Evolutionary conservation across 257 asterid genomes (phyloP).

Genomic region (Nyctanthes arbortristis): DNA sequence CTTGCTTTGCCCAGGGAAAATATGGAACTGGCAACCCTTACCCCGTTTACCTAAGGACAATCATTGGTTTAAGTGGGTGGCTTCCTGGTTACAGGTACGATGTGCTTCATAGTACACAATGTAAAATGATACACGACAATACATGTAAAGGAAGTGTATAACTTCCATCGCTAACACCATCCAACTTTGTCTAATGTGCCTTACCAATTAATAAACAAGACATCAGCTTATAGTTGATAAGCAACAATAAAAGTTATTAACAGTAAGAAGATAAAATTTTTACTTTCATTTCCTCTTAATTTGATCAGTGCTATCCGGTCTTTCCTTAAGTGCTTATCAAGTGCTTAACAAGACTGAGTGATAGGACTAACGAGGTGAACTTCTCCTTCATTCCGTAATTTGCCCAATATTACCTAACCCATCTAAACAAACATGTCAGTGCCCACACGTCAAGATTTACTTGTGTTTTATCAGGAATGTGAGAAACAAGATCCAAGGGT

Average conservation of each 20-base stretch:
- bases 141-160: too few species aligned
- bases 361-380: background rate
- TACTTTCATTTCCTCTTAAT: background rate
- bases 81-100: conserved; percentile 83
- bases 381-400: background rate
- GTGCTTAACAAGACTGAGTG: background rate
- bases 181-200: too few species aligned
- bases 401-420: background rate
- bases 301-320: too few species aligned
- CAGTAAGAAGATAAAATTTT: background rate
- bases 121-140: background rate
- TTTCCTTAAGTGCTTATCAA: too few species aligned
- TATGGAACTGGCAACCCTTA: conserved; percentile 81
- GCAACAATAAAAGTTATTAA: background rate
- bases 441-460: background rate
- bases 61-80: conserved; percentile 95
- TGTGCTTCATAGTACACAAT: conserved; percentile 17
- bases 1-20: conserved; percentile 85
- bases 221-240: background rate
- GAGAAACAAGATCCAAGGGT: conserved; percentile 77
- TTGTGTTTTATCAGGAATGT: conserved; percentile 49
- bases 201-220: too few species aligned
- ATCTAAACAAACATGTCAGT: background rate
- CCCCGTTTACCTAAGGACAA: conserved; percentile 67
- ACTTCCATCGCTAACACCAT: background rate